A percentile compares a stretch with the other conserved stretches of the same genome.
phyloP scores from a whole-genome alignment of 768 basidiomycete species.

The Calocybe gangraenosa region DNA sequence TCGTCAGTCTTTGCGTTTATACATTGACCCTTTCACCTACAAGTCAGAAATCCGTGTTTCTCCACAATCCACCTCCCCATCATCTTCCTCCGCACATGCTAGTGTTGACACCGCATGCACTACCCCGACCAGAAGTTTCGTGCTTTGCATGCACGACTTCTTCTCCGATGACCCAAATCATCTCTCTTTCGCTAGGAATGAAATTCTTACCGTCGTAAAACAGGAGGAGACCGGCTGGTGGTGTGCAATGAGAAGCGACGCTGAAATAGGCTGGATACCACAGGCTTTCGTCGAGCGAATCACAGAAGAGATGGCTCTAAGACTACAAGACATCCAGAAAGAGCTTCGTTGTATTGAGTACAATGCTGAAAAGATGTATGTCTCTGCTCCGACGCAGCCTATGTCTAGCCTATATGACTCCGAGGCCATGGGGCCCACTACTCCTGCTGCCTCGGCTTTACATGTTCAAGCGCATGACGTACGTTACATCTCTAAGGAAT shows the following conservation, averaged over 20 bases:
- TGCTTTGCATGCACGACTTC: constrained; percentile 68
- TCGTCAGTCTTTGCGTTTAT: constrained; percentile 37
- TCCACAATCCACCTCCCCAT: constrained; percentile 29
- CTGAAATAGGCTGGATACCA: constrained; percentile 73
- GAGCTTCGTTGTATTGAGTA: constrained; percentile 44
- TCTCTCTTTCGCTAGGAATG: constrained; percentile 59
- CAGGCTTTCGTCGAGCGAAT: constrained; percentile 62
- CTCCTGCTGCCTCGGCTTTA: constrained; percentile 8
- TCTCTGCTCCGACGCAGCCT: constrained; percentile 31
- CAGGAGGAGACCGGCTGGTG: constrained; percentile 77
- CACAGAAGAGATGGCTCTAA: constrained; percentile 45
- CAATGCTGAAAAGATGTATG: constrained; percentile 41
- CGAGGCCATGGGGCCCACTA: constrained; percentile 9
- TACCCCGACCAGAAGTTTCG: constrained; percentile 30
- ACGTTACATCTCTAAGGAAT: neutral
- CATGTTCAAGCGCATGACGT: constrained; percentile 1
- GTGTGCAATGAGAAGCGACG: constrained; percentile 61
- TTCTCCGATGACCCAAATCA: constrained; percentile 55
- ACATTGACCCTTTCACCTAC: constrained; percentile 32
- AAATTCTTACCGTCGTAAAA: constrained; percentile 65
- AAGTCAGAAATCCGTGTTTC: constrained; percentile 25
- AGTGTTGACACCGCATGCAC: constrained; percentile 25
- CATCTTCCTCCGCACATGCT: constrained; percentile 28
- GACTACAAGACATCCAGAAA: constrained; percentile 37
- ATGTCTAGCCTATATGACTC: constrained; percentile 23